Evolutionary conservation across 371 early-diverging fungal species (phyloP), one percentile per base, ranked within the genome.

Genomic region (Basidiobolus heterosporus): DNA sequence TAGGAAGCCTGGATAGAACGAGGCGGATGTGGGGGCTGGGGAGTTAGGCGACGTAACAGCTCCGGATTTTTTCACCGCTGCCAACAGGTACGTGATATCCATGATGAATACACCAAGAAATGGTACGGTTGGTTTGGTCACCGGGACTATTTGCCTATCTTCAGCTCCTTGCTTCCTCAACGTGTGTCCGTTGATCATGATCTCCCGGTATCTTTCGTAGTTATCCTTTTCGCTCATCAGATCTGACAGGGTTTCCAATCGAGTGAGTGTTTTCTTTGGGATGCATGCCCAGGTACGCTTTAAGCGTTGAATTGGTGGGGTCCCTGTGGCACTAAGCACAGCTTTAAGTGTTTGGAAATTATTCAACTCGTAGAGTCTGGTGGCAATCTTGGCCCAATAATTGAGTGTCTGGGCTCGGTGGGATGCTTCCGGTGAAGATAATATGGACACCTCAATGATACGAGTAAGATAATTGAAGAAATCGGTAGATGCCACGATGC

Each of bases 381-480:
- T 60, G 0, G 80, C 83, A 2, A 82, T 72, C 55, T 85, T 82
- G 46, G 78, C 72, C 88, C 88, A 87, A 41, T 70, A 62, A 45
- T 77, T 67, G 24, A 85, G 74, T 15, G 65, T 64, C 45, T 71
- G 72, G 0, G 81, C 80, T 4, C 88, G 66, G 6, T 66, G 66
- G 0, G 74, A 65, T 3, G 79, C 71, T 30, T 70, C 72, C 30
- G 66, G 63, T 0, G 75, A 75, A 24, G 73, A 61, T 22, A 87
- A 58, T 23, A 87, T 70, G 5, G 80, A 70, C 45, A 71, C 70
- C 56, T 87, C 88, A 37, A 87, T 74, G 47, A 75, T 52, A 4
- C 88, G 70, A 5, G 85, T 81, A 17, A 83, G 50, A 52, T 82
- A 85, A 49, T 87, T 87, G 69, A 87, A 87, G 57, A 82, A 82